Base-by-base conservation (phyloP, 768 basidiomycete genomes). In the Boletus huronensis region DNA sequence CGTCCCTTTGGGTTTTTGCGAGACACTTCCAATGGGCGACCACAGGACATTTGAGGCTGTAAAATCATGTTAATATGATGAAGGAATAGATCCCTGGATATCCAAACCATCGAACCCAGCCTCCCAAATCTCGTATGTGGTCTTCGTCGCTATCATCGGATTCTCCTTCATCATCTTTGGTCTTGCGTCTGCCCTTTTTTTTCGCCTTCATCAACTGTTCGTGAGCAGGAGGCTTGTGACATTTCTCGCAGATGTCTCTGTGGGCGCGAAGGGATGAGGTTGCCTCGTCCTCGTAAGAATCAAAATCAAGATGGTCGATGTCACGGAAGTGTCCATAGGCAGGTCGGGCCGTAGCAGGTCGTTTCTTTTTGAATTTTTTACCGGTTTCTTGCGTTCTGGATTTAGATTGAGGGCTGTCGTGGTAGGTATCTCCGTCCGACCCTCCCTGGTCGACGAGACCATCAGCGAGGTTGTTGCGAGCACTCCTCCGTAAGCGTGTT, bases 41-140 rank as follows among this genome's bases (percentile, higher is more conserved):
- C 41, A 91, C 82, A 14, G 88, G 86, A 56, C 91, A 94, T 66
- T 83, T 87, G 39, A 90, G 76, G 65, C 90, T 92, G 53, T 23
- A 26, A 45, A 64, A 47, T 23, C 3, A 39, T 9, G 32, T 68
- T 9, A 67, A 45, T 39, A 55, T 35, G 17, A 38, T 31, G 40
- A 50, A 41, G 43, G 41, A 53, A 41, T 29, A 40, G 5, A 35
- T 31, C 1, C 1, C 0, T 35, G n/a, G n/a, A 47, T 31, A 41
- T 72, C 26, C 79, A 52, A 66, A 90, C 90, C 91, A 94, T 72
- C 82, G 79, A 58, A 93, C 82, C 91, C 91, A 94, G 26, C 91
- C 91, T 13, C 91, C 91, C 43, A 87, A 71, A 7, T 68, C 65
- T 13, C 57, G 70, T 10, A 83, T 70, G 45, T 71, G 74, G 35